A percentile compares a stretch with the other conserved stretches of the same genome.
These are phyloP conservation scores for Dictyophora rubrovolvata DNA, from an alignment of 768 basidiomycete species.

Conservation along the genomic window DNA sequence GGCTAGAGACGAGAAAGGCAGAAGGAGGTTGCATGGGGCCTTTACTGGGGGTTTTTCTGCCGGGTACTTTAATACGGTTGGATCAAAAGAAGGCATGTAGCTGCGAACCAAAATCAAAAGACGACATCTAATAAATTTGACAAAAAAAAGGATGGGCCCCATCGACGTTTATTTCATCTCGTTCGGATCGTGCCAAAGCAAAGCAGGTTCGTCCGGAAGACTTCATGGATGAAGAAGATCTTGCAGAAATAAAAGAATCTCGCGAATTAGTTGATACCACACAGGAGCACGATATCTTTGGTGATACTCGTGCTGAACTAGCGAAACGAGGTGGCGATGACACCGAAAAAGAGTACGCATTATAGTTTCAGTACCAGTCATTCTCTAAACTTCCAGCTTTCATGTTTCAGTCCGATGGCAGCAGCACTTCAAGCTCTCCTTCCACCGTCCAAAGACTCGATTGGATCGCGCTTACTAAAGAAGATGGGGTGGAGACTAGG, in stretches of 20 bases:
- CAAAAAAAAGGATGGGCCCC: constrained; percentile 78
- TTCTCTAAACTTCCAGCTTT: not conserved
- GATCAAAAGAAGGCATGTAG: constrained; percentile 80
- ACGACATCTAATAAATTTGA: not conserved
- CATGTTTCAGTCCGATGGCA: constrained; percentile 44
- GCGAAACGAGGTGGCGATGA: constrained; percentile 25
- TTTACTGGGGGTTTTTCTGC: constrained; percentile 98
- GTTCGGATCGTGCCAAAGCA: constrained; percentile 59
- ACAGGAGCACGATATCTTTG: constrained; percentile 63
- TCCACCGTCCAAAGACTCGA: constrained; percentile 66
- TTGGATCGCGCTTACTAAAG: constrained; percentile 76
- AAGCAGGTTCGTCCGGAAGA: constrained; percentile 67
- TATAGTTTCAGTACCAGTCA: not conserved
- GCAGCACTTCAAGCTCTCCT: constrained; percentile 58
- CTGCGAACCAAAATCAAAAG: not conserved
- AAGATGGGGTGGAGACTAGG: constrained; percentile 95
- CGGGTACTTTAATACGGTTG: constrained; percentile 93
- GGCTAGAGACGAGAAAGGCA: constrained; percentile 90
- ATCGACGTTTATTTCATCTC: constrained; percentile 84
- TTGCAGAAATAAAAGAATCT: constrained; percentile 69
- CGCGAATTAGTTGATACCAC: constrained; percentile 68
- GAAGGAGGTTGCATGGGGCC: constrained; percentile 90
- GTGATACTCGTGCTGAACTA: constrained; percentile 42
- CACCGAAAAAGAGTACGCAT: constrained; percentile 41
- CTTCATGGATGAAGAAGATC: constrained; percentile 98